Base-by-base conservation (phyloP, 495 filamentous ascomycete genomes). In the Talaromyces ruber region DNA sequence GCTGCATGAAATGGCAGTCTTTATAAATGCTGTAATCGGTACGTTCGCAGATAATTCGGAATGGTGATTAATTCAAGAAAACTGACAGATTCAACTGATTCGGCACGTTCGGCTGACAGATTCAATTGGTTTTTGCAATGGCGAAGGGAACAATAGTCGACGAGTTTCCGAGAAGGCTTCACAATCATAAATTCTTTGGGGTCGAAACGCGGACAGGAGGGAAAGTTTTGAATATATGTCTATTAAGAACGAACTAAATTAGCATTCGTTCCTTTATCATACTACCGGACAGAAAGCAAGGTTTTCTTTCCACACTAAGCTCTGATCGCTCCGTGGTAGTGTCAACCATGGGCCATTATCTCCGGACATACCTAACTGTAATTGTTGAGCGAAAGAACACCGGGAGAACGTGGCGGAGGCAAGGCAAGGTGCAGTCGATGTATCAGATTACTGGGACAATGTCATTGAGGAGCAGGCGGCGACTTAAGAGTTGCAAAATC, bases 1-100 rank as follows among this genome's bases (percentile, higher is more conserved):
- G 52, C 75, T 75, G 71, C 77, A 80, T 80, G 69, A 72, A 71
- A 65, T 66, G 57, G 64, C 65, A 51, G 5, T 32, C 12, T 39
- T 29, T 47, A 25, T 59, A 45, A 6, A 32, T 14, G 16, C 14
- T 53, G 26, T 28, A 54, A 24, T 9, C 7, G 43, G 39, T 3
- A 6, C 7, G 6, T 47, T 39, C 34, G 34, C 14, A 47, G 43
- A 7, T 21, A 8, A 18, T 47, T 47, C 6, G n/a, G 43, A 21
- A 21, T 47, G 7, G 43, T 21, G n/a, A 22, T 18, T 21, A n/a
- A 47, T 47, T 21, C 18, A n/a, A 47, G 18, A 45, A 45, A 8
- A 45, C 0, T 32, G 30, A 32, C 9, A 32, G 9, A n/a, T 16
- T 39, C 34, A 14, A 39, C 12, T 16, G 43, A 47, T 21, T 21